Percentiles rank a stretch among this genome's conserved stretches.
Conservation (phyloP, 768 basidiomycete species). For the Russula griseocarnosa region DNA sequence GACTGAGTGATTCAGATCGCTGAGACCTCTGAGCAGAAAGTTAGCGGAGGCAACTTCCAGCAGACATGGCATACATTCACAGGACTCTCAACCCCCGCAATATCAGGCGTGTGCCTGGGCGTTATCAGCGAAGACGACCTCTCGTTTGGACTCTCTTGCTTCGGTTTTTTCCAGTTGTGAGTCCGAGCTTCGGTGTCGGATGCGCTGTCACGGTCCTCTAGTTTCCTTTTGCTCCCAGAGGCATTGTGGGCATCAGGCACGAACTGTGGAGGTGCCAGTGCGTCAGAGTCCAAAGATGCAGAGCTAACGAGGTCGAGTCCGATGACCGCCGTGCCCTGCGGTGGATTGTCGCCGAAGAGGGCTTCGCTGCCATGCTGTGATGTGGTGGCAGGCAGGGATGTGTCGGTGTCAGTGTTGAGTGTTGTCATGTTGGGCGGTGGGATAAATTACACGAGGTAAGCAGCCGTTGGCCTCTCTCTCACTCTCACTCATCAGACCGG, state of each 20-base stretch:
- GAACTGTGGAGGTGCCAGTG: not conserved
- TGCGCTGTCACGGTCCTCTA: not conserved
- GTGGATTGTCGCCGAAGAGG: not conserved
- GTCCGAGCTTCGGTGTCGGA: not conserved
- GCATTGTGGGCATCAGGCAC: not conserved
- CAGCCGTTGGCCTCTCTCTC: not conserved
- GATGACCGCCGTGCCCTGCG: not conserved
- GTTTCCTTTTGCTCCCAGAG: constrained; percentile 18
- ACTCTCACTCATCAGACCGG: not conserved
- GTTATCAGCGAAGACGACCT: not conserved
- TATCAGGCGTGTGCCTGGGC: not conserved
- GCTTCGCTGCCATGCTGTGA: not conserved
- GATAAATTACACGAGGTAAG: constrained; percentile 3
- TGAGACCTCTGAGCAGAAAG: not conserved
- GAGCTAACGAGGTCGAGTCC: not conserved
- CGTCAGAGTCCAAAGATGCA: not conserved
- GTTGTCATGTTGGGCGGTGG: constrained; percentile 4
- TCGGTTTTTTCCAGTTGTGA: constrained; percentile 7
- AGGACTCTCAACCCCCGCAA: not conserved
- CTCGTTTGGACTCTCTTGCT: not conserved
- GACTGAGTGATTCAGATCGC: constrained; percentile 1
- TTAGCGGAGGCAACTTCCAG: not conserved
- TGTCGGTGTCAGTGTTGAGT: not conserved
- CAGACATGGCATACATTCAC: not conserved
- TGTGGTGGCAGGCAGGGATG: not conserved